Evolutionary conservation across 106 monocot species (phyloP), one percentile per base, ranked within the genome.

Genomic region (Allium fistulosum): DNA sequence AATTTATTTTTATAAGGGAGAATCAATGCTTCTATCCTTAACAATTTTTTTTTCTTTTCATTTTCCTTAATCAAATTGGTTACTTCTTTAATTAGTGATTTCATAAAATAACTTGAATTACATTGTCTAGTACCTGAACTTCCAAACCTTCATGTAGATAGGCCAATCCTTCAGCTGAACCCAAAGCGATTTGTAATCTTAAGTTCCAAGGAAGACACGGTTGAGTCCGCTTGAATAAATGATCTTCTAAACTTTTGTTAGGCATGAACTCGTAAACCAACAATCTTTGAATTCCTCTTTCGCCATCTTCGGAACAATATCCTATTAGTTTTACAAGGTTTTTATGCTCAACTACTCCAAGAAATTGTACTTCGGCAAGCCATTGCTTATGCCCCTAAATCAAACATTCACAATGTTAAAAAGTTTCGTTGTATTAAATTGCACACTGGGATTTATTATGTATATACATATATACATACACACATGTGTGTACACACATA

Each of bases 221-320:
- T 45, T 64, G 51, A 13, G 45, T 46, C 64, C 51, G 61, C 46
- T 55, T 63, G 14, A 72, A 72, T 53, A 72, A 63, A 64, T 63
- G 72, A 11, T 64, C 72, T 53, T 72, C 72, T 57, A 72, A 72
- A 48, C 72, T 72, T 48, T 52, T 63, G 61, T 64, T 72, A 6
- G 62, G 53, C 72, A 72, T 72, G 64, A 45, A 72, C 22, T 72
- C 72, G 46, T 72, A 72, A 46, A 72, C 72, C 52, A 72, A 62
- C 11, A 64, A 37, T 53, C 72, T 72, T 47, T 72, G 72, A 17
- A 55, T 64, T 47, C 50, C 55, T 28, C 18, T 64, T 55, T 63
- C 46, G 7, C 72, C 53, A 64, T 72, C 72, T 55, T 64, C 17
- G 10, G 72, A 72, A 56, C 64, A 72, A 62, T 64, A 72, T 7